Conservation (phyloP, 768 basidiomycete genomes). For the Russula virescens region DNA sequence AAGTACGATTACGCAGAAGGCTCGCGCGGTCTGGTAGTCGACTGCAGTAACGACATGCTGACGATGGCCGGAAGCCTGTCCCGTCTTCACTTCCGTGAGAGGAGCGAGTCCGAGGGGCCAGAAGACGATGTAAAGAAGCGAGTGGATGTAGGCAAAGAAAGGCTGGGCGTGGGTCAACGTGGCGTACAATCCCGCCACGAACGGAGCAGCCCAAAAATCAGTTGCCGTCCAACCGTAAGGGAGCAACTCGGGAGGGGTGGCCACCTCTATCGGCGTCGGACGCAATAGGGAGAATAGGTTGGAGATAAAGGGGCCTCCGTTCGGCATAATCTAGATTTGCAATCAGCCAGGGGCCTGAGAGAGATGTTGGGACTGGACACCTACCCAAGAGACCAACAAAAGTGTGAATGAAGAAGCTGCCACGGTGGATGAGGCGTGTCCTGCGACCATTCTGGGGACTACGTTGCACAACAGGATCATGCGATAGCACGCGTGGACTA, state of each 20-base stretch:
- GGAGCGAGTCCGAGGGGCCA: conserved; percentile 16
- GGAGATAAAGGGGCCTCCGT: conserved; percentile 70
- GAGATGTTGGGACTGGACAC: neutral
- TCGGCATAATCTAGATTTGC: conserved; percentile 15
- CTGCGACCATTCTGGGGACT: conserved; percentile 16
- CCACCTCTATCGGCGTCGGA: conserved; percentile 59
- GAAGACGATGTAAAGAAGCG: conserved; percentile 22
- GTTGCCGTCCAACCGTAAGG: conserved; percentile 82
- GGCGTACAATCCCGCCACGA: conserved; percentile 72
- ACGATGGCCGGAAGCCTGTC: neutral
- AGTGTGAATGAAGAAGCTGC: conserved; percentile 20
- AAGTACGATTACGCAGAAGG: conserved; percentile 64
- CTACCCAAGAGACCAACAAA: conserved; percentile 16
- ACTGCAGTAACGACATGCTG: conserved; percentile 37
- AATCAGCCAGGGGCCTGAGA: neutral
- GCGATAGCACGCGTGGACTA: conserved; percentile 21
- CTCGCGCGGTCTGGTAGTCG: conserved; percentile 60
- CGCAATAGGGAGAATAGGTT: conserved; percentile 72
- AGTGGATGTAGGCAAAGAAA: conserved; percentile 39
- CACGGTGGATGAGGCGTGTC: conserved; percentile 16
- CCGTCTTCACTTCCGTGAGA: conserved; percentile 6
- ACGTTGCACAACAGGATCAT: conserved; percentile 17
- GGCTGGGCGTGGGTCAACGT: conserved; percentile 84
- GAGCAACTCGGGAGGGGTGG: conserved; percentile 74
- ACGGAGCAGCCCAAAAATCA: conserved; percentile 82